A percentile compares a stretch with the other conserved stretches of the same genome.
These are phyloP conservation scores for Sphaerobolus stellatus DNA, from an alignment of 1,284 basidiomycete genomes.

Conservation along the genomic window DNA sequence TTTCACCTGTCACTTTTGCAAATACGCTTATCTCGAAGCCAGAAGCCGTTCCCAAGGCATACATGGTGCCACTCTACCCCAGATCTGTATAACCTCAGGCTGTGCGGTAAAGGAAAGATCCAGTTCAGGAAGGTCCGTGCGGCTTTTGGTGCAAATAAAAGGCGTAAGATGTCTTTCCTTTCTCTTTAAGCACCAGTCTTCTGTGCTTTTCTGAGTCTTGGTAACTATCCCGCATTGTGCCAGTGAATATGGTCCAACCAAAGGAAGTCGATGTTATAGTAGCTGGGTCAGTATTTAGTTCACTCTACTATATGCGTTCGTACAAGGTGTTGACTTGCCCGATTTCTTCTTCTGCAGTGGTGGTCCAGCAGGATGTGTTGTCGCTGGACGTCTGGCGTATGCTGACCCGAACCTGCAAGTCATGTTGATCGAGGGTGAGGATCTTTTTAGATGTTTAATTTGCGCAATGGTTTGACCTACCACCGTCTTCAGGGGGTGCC, in stretches of 20 bases:
- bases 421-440: slow-evolving; percentile 69
- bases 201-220: background rate
- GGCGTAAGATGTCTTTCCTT: too few species aligned
- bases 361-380: slow-evolving; percentile 66
- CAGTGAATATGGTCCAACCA: slow-evolving; percentile 48
- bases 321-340: background rate
- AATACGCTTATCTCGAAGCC: too few species aligned
- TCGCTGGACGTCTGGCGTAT: slow-evolving; percentile 66
- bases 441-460: background rate
- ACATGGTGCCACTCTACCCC: too few species aligned
- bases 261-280: slow-evolving; percentile 76
- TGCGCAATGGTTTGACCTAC: background rate
- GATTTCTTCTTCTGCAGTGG: slow-evolving; percentile 39
- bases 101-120: too few species aligned
- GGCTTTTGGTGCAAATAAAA: too few species aligned
- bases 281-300: slow-evolving; percentile 36
- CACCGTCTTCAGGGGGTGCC: slow-evolving; percentile 46
- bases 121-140: too few species aligned
- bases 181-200: too few species aligned
- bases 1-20: too few species aligned
- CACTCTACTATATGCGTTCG: slow-evolving; percentile 4
- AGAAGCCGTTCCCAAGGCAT: too few species aligned
- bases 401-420: slow-evolving; percentile 72
- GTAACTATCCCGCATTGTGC: background rate
- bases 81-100: too few species aligned